Percentiles rank a stretch among this genome's conserved stretches.
Conservation (phyloP, 176 grass and related monocot species). For the Aegilops sharonensis region DNA sequence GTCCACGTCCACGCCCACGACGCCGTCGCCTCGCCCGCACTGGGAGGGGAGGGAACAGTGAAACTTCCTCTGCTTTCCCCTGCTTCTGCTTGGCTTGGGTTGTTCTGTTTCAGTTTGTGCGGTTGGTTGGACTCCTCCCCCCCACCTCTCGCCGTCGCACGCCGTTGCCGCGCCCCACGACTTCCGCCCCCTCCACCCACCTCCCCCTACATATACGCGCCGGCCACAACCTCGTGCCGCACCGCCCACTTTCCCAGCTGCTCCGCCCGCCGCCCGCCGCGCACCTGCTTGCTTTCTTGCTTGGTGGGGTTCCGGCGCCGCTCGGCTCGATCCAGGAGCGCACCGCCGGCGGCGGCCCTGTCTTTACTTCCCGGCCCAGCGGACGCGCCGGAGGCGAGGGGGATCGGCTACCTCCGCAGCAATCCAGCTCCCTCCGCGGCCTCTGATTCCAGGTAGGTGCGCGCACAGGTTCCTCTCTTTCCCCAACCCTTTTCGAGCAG, state of each 20-base stretch:
- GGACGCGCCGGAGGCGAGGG: not conserved
- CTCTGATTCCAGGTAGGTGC: not conserved
- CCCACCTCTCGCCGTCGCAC: not conserved
- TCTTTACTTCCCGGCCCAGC: not conserved
- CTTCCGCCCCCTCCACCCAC: slow-evolving; percentile 32
- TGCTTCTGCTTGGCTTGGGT: not conserved
- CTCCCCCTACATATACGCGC: not conserved
- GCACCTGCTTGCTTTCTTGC: not conserved
- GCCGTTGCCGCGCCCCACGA: slow-evolving; percentile 36
- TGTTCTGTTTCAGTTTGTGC: not conserved
- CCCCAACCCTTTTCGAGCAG: not conserved
- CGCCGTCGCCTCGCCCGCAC: not conserved
- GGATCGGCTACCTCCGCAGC: not conserved
- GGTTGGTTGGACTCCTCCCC: not conserved
- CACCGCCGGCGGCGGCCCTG: too few relatives aligned
- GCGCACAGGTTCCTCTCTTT: not conserved
- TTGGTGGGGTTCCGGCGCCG: not conserved
- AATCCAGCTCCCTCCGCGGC: not conserved
- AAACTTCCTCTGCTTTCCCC: not conserved
- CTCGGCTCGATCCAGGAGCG: not conserved
- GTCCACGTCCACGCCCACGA: slow-evolving; percentile 3
- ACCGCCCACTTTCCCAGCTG: not conserved
- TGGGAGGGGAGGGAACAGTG: not conserved
- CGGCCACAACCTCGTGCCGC: not conserved
- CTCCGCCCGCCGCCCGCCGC: not conserved